Base-by-base conservation (phyloP, 2,329 filamentous ascomycete genomes). In the Colletotrichum abscissum region DNA sequence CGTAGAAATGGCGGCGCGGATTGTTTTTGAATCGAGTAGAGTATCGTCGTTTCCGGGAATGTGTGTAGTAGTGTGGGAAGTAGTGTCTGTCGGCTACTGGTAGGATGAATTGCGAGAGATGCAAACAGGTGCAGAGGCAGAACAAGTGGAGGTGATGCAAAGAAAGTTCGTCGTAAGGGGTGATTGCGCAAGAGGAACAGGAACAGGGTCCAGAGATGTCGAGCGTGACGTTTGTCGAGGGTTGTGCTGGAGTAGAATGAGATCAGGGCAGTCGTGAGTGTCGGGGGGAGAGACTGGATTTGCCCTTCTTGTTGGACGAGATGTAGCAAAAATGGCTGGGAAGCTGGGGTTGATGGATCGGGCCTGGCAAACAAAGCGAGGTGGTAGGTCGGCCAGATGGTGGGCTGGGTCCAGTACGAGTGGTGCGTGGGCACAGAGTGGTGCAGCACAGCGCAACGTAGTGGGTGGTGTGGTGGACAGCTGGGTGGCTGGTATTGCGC, bases 271-370 rank as follows among this genome's bases (percentile, higher is more conserved):
- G 62, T 73, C 35, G 67, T 71, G 67, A 71, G 56, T 71, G 71
- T 73, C 71, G 71, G 67, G 70, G 63, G 55, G 54, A 28, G 22
- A 46, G 62, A 71, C 57, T 71, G 71, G 49, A 73, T 71, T 73
- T 71, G 67, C 62, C 62, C 60, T 69, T 49, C 49, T 63, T 73
- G 71, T 71, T 73, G 67, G 71, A 73, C 58, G 67, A 66, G 46
- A 24, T 60, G 67, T 66, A 71, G 71, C 67, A 73, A 66, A 71
- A 73, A 73, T 71, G 71, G 71, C 71, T 73, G 71, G 71, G 71
- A 73, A 73, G 71, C 71, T 70, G 67, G 71, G 71, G 67, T 55
- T 46, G 71, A 73, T 73, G 71, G 67, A 66, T 70, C 60, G 67
- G 56, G 71, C 57, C 69, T 68, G 69, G 60, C 60, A 70, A 73